Percentiles rank a stretch among this genome's conserved stretches.
phyloP scores from a whole-genome alignment of 148 eudicot species.

The Nepenthes gracilis region DNA sequence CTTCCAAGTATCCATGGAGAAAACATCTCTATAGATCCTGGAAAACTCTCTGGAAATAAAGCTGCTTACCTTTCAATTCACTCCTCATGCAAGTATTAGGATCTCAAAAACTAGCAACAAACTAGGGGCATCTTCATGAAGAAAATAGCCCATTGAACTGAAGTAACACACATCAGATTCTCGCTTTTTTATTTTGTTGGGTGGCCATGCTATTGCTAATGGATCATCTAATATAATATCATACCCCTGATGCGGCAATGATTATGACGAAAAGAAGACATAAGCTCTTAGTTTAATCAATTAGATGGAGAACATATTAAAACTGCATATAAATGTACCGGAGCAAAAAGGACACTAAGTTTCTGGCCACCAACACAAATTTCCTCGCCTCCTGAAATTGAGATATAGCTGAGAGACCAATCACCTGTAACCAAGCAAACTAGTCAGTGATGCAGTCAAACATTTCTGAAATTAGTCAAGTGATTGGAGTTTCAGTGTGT shows the following conservation, averaged over 20 bases:
- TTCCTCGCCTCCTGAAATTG: constrained; percentile 60
- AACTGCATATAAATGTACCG: constrained; percentile 24
- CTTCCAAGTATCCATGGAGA: too few species aligned
- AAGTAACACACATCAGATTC: too few species aligned
- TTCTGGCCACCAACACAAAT: constrained; percentile 64
- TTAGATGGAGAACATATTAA: neutral
- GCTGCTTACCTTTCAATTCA: too few species aligned
- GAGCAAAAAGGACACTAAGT: constrained; percentile 59
- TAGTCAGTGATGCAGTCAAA: neutral
- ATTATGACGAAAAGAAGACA: too few species aligned
- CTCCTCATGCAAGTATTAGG: too few species aligned
- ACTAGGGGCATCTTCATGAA: too few species aligned
- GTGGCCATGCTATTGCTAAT: too few species aligned
- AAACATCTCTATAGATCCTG: too few species aligned
- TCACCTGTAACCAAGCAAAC: constrained; percentile 33
- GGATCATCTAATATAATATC: neutral
- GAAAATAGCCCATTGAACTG: too few species aligned
- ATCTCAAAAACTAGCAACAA: too few species aligned
- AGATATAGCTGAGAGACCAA: constrained; percentile 60
- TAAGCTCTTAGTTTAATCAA: neutral
- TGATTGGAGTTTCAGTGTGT: neutral
- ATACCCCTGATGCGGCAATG: neutral
- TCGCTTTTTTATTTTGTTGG: too few species aligned
- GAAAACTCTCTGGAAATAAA: too few species aligned
- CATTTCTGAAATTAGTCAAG: neutral